phyloP scores from a whole-genome alignment of 2,329 filamentous ascomycete genomes.

The Leptographium lundbergii region DNA sequence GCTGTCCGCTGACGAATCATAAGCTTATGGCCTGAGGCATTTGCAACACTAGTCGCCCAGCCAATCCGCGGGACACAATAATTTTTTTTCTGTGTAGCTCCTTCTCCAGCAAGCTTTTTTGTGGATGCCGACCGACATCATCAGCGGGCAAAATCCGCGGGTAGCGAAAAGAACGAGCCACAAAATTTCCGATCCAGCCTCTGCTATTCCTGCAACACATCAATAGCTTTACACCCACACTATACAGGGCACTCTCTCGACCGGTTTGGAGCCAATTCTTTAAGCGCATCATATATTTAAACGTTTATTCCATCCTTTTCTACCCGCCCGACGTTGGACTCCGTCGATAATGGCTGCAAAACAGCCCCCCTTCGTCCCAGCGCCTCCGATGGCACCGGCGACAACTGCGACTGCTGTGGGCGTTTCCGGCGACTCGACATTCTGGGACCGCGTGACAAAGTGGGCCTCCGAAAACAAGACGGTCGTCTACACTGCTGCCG shows the following conservation, averaged over 20 bases:
- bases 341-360: conserved; percentile 23
- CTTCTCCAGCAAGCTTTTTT: conserved; percentile 10
- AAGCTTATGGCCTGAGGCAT: conserved; percentile 10
- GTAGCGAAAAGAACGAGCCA: neutral
- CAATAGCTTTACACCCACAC: neutral
- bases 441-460: conserved; percentile 80
- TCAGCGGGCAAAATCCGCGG: conserved; percentile 9
- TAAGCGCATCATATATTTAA: neutral
- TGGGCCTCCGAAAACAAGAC: conserved; percentile 97
- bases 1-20: conserved; percentile 8
- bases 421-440: conserved; percentile 48
- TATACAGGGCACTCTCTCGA: neutral
- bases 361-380: conserved; percentile 25
- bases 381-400: conserved; percentile 21
- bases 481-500: conserved; percentile 89
- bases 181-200: neutral
- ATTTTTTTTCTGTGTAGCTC: conserved; percentile 11
- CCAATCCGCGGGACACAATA: neutral
- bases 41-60: neutral
- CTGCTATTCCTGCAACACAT: neutral
- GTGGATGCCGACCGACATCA: conserved; percentile 11
- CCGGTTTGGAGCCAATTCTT: neutral
- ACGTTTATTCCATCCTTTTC: neutral
- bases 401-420: conserved; percentile 30
- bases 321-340: neutral